phyloP scores from a whole-genome alignment of 2,329 filamentous ascomycete genomes.

The Penicillium sp. region DNA sequence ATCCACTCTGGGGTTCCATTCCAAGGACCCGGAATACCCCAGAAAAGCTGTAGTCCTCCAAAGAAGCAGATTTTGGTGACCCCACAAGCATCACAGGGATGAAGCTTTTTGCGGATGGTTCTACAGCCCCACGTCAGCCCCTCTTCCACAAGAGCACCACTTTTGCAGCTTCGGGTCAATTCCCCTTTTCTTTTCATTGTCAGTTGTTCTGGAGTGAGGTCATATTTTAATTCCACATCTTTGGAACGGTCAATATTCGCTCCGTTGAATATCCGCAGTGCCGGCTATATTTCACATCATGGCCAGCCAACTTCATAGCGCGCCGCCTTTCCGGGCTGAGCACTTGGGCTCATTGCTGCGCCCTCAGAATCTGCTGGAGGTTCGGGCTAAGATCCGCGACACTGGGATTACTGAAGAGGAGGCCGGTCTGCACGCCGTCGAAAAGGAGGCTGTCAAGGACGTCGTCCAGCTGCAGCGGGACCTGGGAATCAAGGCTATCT shows the following conservation, averaged over 20 bases:
- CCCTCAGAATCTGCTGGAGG: constrained; percentile 18
- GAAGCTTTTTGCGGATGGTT: background rate
- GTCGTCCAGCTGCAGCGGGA: constrained; percentile 24
- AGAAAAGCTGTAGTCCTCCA: background rate
- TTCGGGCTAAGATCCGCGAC: constrained; percentile 18
- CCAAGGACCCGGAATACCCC: no score
- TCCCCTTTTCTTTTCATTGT: background rate
- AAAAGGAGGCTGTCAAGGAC: constrained; percentile 17
- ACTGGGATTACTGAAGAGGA: constrained; percentile 19
- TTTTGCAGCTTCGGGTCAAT: background rate
- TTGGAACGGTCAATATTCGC: background rate
- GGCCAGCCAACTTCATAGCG: constrained; percentile 17
- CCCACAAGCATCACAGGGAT: background rate
- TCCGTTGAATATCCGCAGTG: background rate
- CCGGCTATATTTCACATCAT: constrained; percentile 3
- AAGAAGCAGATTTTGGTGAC: background rate
- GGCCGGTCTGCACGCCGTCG: constrained; percentile 18
- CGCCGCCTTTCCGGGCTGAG: constrained; percentile 24
- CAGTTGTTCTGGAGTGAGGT: background rate
- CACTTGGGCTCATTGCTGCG: constrained; percentile 24
- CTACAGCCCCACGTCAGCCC: constrained; percentile 1
- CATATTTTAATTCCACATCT: background rate
- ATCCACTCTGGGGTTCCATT: background rate
- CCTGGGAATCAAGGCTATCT: constrained; percentile 20
- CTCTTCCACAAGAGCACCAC: constrained; percentile 6